Base-by-base conservation (phyloP, 2,329 filamentous ascomycete genomes). In the Phialophora verrucosa region DNA sequence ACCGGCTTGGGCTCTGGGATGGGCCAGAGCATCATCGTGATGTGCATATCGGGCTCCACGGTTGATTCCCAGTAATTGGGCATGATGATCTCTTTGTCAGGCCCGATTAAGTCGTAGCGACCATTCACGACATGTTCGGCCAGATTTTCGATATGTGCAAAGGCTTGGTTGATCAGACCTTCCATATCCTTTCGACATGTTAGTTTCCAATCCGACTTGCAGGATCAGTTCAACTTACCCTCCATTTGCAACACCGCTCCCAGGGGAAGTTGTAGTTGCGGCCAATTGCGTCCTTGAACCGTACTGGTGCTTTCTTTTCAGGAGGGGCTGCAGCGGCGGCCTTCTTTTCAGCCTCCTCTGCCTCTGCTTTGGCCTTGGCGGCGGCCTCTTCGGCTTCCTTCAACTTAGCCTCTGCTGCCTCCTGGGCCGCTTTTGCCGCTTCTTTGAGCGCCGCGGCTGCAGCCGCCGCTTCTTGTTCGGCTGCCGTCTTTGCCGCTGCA, bases 261-360 rank as follows among this genome's bases (percentile, higher is more conserved):
- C 90, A 97, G 1, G 93, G 93, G 75, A 97, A 97, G 78, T 88
- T 95, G 77, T 96, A 97, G 78, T 96, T 97, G 71, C 93, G 86
- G 35, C 92, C 91, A 17, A 97, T 88, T 0, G 93, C 93, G 76
- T 97, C 93, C 79, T 96, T 96, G 81, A 96, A 96, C 72, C 89
- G 90, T 76, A 97, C 91, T 2, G 91, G 91, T 51, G 88, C 83
- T 77, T 92, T 91, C 71, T 83, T 83, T 63, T 83, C 82, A n/a
- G 85, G 83, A 1, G 83, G 81, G n/a, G 77, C 75, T 20, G 70
- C 71, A 31, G 73, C 74, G 31, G 70, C 75, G n/a, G 74, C 74
- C 12, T 76, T 74, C 42, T 73, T 72, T 12, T 73, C 69, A 8
- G 75, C 74, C 29, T 73, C 74, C 35, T 73, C 69, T 29, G 74